Percentiles rank a stretch among this genome's conserved stretches.
Evolutionary conservation across 306 rosid species (phyloP).

Genomic region (Vachellia pachyceras): DNA sequence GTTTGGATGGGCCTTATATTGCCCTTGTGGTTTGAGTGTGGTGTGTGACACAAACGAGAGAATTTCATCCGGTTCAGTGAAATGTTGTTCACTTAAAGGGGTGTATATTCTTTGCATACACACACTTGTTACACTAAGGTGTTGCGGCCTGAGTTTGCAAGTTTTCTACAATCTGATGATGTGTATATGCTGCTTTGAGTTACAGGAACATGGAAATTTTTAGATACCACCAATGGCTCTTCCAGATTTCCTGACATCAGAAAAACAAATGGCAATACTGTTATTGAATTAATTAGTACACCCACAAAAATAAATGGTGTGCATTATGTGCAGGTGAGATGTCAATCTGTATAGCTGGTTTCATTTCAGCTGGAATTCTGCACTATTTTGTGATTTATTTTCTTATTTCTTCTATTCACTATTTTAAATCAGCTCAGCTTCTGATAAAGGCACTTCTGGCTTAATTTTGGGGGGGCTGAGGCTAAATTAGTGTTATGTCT

Average conservation of each 20-base stretch:
- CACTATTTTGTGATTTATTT: conserved; percentile 4
- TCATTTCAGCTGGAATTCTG: conserved; percentile 36
- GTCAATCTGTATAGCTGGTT: conserved; percentile 34
- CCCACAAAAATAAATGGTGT: conserved; percentile 96
- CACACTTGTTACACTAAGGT: conserved; percentile 13
- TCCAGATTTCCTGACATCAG: conserved; percentile 84
- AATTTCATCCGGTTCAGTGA: conserved; percentile 18
- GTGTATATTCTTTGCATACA: not conserved
- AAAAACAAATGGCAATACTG: conserved; percentile 78
- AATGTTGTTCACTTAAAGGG: conserved; percentile 30
- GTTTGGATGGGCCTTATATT: conserved; percentile 4
- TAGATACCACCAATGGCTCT: conserved; percentile 75
- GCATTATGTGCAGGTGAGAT: conserved; percentile 95
- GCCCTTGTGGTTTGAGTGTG: conserved; percentile 12
- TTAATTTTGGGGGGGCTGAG: not conserved
- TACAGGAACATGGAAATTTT: conserved; percentile 93
- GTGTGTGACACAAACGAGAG: conserved; percentile 1
- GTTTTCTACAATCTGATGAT: conserved; percentile 23
- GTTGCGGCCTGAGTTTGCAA: conserved; percentile 22
- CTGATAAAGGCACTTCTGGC: conserved; percentile 20
- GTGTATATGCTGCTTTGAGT: conserved; percentile 34
- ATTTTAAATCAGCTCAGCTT: conserved; percentile 20
- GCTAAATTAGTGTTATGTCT: conserved; percentile 7
- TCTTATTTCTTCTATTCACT: conserved; percentile 22
- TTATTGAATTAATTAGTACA: conserved; percentile 86